Base-by-base conservation (phyloP, 495 filamentous ascomycete genomes). In the Penicillium lagena region DNA sequence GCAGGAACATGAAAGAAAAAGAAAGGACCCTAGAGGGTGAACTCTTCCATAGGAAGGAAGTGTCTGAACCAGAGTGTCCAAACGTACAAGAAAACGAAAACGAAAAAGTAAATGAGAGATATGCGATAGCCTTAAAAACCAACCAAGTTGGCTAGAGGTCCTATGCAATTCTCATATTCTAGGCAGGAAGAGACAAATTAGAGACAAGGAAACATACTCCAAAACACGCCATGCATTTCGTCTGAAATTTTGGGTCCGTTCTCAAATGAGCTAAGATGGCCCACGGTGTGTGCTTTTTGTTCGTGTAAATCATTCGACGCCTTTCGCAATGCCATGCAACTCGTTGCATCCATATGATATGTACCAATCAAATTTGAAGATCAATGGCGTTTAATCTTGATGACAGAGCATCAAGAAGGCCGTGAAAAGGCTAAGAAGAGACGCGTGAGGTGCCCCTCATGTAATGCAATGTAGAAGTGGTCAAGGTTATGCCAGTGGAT, bases 291-390 rank as follows among this genome's bases (percentile, higher is more conserved):
- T 47, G 52, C 41, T 43, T 47, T 50, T 50, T 59, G 36, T 42
- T 46, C 39, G 41, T 44, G 41, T 15, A 44, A 50, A 43, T 29
- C 40, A 45, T 40, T 50, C 39, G 50, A 61, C 51, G 58, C 58
- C 58, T 51, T 57, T 56, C 49, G 52, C 51, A 58, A 61, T 58
- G 58, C 55, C 46, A 61, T 55, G 47, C 46, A 56, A 52, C 45
- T 42, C 43, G 35, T 52, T 49, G 55, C 49, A 58, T 51, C 42
- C 45, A 35, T 58, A 58, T 58, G 52, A 35, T 58, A 61, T 58
- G 52, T 61, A 61, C 55, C 48, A 54, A 48, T 35, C 51, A 58
- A 39, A 29, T 48, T 42, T 42, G 15, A 44, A 37, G 32, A 46
- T 45, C 12, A 49, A 40, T 41, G 43, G 51, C 30, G 31, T 39